phyloP scores from a whole-genome alignment of 805 yeast species.

The Saccharomycopsis oosterbeekiorum region DNA sequence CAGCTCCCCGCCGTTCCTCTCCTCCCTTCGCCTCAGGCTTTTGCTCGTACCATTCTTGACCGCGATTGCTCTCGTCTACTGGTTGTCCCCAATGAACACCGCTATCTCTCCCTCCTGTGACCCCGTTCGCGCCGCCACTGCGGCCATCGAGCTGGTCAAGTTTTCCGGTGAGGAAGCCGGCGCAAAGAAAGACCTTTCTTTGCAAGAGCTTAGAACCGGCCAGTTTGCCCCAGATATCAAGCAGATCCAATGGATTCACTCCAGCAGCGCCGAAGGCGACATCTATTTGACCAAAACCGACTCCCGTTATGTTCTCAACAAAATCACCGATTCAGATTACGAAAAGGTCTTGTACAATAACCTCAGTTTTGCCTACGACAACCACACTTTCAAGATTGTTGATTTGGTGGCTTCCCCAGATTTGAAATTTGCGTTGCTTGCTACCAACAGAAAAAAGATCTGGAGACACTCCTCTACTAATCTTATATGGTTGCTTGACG shows the following conservation, averaged over 20 bases:
- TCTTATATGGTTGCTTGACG: constrained; percentile 34
- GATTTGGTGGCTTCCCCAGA: constrained; percentile 58
- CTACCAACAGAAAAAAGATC: constrained; percentile 51
- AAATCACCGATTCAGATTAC: constrained; percentile 29
- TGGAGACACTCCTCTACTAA: constrained; percentile 45
- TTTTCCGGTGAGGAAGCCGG: not conserved
- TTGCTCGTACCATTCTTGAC: not conserved
- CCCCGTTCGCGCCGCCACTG: constrained; percentile 3
- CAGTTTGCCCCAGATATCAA: constrained; percentile 44
- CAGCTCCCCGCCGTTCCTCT: not conserved
- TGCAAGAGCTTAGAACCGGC: constrained; percentile 42
- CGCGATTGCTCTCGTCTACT: not conserved
- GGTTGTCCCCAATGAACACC: not conserved
- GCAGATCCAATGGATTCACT: constrained; percentile 60
- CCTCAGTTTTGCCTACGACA: constrained; percentile 33
- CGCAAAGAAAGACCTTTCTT: constrained; percentile 25
- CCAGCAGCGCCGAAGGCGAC: constrained; percentile 45
- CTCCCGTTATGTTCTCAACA: constrained; percentile 42
- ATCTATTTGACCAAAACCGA: constrained; percentile 45
- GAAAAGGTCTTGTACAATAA: constrained; percentile 41
- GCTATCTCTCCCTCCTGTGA: not conserved
- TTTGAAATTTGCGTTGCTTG: constrained; percentile 45
- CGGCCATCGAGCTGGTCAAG: constrained; percentile 2
- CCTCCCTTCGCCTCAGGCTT: not conserved
- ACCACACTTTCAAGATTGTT: constrained; percentile 37